Evolutionary conservation across 2,329 filamentous ascomycete genomes (phyloP).

Genomic region (Venturia oleaginea): DNA sequence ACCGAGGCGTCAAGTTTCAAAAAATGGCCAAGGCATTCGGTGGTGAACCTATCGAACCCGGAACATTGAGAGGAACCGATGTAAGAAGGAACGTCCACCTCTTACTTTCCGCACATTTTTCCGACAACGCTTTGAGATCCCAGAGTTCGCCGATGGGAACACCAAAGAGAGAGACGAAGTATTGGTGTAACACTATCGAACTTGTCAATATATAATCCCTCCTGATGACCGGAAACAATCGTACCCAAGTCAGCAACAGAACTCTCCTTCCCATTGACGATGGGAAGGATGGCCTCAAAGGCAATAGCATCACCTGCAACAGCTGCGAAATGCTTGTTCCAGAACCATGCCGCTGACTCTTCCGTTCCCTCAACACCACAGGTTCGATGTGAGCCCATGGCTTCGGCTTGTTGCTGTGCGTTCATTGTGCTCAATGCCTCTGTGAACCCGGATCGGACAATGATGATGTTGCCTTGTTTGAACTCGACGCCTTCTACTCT

Average conservation of each 20-base stretch:
- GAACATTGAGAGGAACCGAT: conserved; percentile 39
- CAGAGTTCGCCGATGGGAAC: conserved; percentile 44
- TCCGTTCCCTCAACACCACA: conserved; percentile 31
- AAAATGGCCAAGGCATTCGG: conserved; percentile 32
- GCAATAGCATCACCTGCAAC: conserved; percentile 27
- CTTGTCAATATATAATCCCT: background rate
- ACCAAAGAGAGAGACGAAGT: conserved; percentile 41
- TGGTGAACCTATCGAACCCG: conserved; percentile 29
- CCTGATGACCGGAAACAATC: background rate
- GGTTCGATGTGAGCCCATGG: conserved; percentile 30
- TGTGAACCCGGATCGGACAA: conserved; percentile 38
- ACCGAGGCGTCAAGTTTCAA: too few relatives aligned
- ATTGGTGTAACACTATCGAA: conserved; percentile 32
- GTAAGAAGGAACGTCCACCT: conserved; percentile 41
- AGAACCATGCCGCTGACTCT: conserved; percentile 19
- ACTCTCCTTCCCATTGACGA: conserved; percentile 17
- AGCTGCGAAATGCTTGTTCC: conserved; percentile 25
- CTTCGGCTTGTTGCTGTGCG: conserved; percentile 29
- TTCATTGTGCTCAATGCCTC: conserved; percentile 33
- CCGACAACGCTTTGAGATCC: conserved; percentile 37
- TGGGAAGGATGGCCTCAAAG: conserved; percentile 25
- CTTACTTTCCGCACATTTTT: conserved; percentile 27
- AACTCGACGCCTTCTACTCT: conserved; percentile 13
- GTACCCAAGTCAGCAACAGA: conserved; percentile 9
- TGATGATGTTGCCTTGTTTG: conserved; percentile 25